phyloP scores from a whole-genome alignment of 2,329 filamentous ascomycete genomes.

The Sporothrix luriei region DNA sequence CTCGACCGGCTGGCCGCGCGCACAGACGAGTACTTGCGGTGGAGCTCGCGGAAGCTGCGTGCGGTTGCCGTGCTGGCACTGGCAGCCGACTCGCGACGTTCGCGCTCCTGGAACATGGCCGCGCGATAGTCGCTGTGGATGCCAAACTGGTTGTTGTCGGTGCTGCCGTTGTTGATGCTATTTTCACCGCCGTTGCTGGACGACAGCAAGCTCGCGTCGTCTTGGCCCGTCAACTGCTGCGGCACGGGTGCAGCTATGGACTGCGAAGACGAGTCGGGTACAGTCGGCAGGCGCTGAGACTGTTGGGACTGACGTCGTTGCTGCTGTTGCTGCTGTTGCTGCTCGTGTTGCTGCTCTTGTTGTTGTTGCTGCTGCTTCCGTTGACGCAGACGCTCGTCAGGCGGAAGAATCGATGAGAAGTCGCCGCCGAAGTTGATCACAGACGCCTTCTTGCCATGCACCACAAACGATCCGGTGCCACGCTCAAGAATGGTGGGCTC shows the following conservation, averaged over 20 bases:
- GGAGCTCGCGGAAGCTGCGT: constrained; percentile 64
- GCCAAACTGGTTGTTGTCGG: constrained; percentile 2
- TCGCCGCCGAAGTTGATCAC: constrained; percentile 97
- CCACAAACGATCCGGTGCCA: constrained; percentile 84
- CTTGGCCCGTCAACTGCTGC: constrained; percentile 4
- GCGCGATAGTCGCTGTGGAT: constrained; percentile 53
- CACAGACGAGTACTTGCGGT: constrained; percentile 61
- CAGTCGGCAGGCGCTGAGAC: constrained; percentile 33
- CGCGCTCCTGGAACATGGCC: constrained; percentile 50
- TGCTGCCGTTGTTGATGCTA: not conserved
- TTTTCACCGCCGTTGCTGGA: constrained; percentile 15
- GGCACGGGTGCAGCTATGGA: constrained; percentile 41
- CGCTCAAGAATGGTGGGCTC: constrained; percentile 71
- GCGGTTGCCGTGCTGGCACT: constrained; percentile 69
- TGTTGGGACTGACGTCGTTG: constrained; percentile 34
- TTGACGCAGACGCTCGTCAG: constrained; percentile 70
- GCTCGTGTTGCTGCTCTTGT: constrained; percentile 34
- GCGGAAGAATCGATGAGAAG: constrained; percentile 70
- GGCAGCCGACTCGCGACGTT: constrained; percentile 62
- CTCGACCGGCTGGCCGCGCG: constrained; percentile 48
- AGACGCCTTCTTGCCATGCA: constrained; percentile 97
- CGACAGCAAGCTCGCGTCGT: constrained; percentile 14
- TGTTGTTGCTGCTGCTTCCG: constrained; percentile 54
- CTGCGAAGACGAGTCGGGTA: constrained; percentile 37
- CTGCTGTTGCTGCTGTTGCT: constrained; percentile 35